Conservation (phyloP, 2,329 filamentous ascomycete genomes). For the Xylaria multiplex region DNA sequence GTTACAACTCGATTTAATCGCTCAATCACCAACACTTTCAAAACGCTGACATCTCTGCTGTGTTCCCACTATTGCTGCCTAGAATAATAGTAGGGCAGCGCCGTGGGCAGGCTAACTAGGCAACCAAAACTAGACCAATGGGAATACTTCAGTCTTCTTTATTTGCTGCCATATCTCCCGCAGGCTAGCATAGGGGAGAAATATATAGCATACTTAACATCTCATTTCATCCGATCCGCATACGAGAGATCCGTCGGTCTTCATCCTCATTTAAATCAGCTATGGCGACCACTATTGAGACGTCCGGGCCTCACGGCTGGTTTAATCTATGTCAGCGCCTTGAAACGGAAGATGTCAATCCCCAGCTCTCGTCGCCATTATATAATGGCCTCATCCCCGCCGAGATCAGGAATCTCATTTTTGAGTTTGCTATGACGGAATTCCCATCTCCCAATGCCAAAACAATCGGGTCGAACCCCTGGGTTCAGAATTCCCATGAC, state of each 20-base stretch:
- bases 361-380: slow-evolving; percentile 40
- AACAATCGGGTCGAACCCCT: slow-evolving; percentile 11
- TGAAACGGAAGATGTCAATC: slow-evolving; percentile 32
- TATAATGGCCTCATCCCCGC: slow-evolving; percentile 41
- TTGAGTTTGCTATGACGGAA: slow-evolving; percentile 47
- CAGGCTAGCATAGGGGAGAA: neutral
- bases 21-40: neutral
- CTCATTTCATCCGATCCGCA: neutral
- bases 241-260: neutral
- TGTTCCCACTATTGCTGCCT: slow-evolving; percentile 1
- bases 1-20: neutral
- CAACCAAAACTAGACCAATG: neutral
- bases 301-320: neutral
- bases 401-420: slow-evolving; percentile 52
- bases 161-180: neutral
- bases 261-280: neutral
- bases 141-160: neutral
- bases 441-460: slow-evolving; percentile 20
- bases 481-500: slow-evolving; percentile 41
- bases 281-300: slow-evolving; percentile 5
- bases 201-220: neutral
- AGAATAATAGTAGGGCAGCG: neutral
- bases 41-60: neutral
- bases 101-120: neutral
- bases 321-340: slow-evolving; percentile 36